Conservation (phyloP, 2,329 filamentous ascomycete genomes). For the Penicillium sp. region DNA sequence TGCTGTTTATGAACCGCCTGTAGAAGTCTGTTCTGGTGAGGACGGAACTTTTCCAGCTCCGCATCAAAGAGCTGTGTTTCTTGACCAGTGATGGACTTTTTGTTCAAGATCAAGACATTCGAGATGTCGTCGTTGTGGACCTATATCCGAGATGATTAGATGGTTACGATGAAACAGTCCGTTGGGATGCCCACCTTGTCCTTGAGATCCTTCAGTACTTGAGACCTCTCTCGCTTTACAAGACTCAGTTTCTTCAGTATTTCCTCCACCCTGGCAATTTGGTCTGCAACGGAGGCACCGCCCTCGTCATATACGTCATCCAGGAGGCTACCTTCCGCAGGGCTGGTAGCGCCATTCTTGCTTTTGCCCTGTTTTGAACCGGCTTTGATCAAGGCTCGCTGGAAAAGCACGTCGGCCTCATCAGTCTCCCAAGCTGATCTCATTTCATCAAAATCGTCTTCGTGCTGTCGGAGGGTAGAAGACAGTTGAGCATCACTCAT, state of each 20-base stretch:
- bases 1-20: slow-evolving; percentile 96
- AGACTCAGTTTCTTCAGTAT: slow-evolving; percentile 87
- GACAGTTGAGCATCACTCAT: slow-evolving; percentile 84
- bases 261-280: slow-evolving; percentile 86
- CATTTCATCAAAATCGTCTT: slow-evolving; percentile 94
- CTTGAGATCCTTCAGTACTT: slow-evolving; percentile 94
- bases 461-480: slow-evolving; percentile 80
- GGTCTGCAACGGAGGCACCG: slow-evolving; percentile 78
- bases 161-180: neutral
- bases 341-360: slow-evolving; percentile 65
- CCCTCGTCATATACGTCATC: slow-evolving; percentile 89
- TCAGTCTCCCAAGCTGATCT: slow-evolving; percentile 81
- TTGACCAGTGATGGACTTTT: slow-evolving; percentile 90
- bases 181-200: slow-evolving; percentile 70
- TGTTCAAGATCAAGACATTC: slow-evolving; percentile 95
- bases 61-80: slow-evolving; percentile 91
- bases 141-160: slow-evolving; percentile 48
- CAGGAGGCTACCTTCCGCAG: slow-evolving; percentile 75
- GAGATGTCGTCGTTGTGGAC: slow-evolving; percentile 96
- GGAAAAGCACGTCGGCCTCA: slow-evolving; percentile 85
- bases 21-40: slow-evolving; percentile 85
- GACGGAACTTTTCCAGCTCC: slow-evolving; percentile 95
- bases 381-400: slow-evolving; percentile 78
- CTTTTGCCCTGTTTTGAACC: slow-evolving; percentile 59
- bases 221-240: slow-evolving; percentile 86